A percentile compares a stretch with the other conserved stretches of the same genome.
Conservation (phyloP, 2,329 filamentous ascomycete genomes). For the Trichophyton verrucosum region DNA sequence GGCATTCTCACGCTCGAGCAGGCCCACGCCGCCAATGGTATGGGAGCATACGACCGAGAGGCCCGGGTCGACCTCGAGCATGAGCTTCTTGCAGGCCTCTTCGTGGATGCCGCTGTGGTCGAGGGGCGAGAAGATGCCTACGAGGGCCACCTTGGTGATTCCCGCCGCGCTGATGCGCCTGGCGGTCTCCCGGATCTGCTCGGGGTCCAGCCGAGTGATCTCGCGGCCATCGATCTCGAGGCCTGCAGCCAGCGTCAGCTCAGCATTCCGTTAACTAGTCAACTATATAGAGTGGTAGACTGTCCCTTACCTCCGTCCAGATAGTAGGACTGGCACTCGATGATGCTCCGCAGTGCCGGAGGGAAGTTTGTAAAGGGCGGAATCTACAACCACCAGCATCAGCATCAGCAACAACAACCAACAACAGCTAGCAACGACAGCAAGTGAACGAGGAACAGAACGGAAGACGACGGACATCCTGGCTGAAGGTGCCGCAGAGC, state of each 20-base stretch:
- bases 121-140: slow-evolving; percentile 38
- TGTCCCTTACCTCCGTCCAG: slow-evolving; percentile 27
- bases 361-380: slow-evolving; percentile 40
- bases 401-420: too few species aligned
- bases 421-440: background rate
- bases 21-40: slow-evolving; percentile 34
- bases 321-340: slow-evolving; percentile 33
- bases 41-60: slow-evolving; percentile 34
- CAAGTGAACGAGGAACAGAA: background rate
- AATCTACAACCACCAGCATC: slow-evolving; percentile 16
- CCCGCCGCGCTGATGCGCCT: slow-evolving; percentile 26
- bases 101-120: slow-evolving; percentile 34
- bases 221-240: slow-evolving; percentile 40
- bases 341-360: slow-evolving; percentile 26
- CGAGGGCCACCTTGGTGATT: slow-evolving; percentile 31
- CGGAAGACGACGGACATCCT: slow-evolving; percentile 18
- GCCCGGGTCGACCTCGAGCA: slow-evolving; percentile 26
- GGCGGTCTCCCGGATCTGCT: slow-evolving; percentile 27
- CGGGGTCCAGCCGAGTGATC: slow-evolving; percentile 28
- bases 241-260: slow-evolving; percentile 17
- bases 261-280: background rate
- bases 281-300: background rate
- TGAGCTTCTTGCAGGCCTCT: slow-evolving; percentile 27
- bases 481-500: slow-evolving; percentile 36
- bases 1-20: slow-evolving; percentile 51